Base-by-base conservation (phyloP, 805 yeast genomes). In the Candida boleticola region DNA sequence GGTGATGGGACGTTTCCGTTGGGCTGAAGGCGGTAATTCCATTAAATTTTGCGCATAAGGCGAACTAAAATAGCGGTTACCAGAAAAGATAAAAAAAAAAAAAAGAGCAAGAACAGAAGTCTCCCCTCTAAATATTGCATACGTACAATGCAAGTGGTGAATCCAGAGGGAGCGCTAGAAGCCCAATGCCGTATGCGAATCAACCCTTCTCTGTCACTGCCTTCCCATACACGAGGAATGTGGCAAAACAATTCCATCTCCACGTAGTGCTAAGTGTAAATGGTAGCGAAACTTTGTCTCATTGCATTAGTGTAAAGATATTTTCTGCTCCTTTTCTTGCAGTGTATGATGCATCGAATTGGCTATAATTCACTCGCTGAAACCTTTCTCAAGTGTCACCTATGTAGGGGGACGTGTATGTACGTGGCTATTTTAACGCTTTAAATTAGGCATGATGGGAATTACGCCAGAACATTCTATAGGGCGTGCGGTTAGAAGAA, bases 371-470 rank as follows among this genome's bases (percentile, higher is more conserved):
- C n/a, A n/a, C n/a, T n/a, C n/a, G n/a, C n/a, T n/a, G n/a, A n/a
- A n/a, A n/a, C n/a, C n/a, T n/a, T n/a, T n/a, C n/a, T n/a, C n/a
- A n/a, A n/a, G n/a, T n/a, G n/a, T n/a, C n/a, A n/a, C n/a, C n/a
- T n/a, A n/a, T n/a, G n/a, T 29, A 13, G 5, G n/a, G 32, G 17
- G 17, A 29, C n/a, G 17, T 29, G 17, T 29, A 19, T 25, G 29
- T 35, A 35, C 38, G 38, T 35, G 38, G 14, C 38, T 35, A 25
- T 19, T n/a, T 21, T 19, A 6, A 10, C 25, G 29, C 27, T 10
- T n/a, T 35, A 20, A 29, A 35, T 20, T 35, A 10, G 18, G 9
- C 32, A 14, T 25, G 39, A 16, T 16, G 23, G 14, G n/a, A 36
- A 16, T 25, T 36, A 36, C 39, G 36, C 36, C 27, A 23, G 27